phyloP scores from a whole-genome alignment of 2,329 filamentous ascomycete genomes.

The Thielaviopsis populi region DNA sequence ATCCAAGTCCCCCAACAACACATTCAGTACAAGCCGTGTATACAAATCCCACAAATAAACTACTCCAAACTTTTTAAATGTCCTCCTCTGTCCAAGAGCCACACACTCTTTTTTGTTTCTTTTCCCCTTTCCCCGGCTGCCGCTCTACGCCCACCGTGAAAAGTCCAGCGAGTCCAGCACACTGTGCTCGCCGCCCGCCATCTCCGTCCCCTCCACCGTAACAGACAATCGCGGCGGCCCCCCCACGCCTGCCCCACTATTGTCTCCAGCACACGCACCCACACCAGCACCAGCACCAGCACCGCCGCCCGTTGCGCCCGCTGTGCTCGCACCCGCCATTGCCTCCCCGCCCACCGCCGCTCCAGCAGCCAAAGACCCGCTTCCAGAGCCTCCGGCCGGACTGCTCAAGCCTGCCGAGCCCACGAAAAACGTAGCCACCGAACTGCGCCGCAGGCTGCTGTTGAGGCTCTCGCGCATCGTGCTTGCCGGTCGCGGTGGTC shows the following conservation, averaged over 20 bases:
- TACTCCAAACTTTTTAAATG: neutral
- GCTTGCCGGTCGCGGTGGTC: constrained; percentile 29
- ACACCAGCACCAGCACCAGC: no score
- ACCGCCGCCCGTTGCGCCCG: constrained; percentile 41
- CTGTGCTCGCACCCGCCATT: constrained; percentile 37
- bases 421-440: constrained; percentile 50
- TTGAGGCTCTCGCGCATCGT: constrained; percentile 45
- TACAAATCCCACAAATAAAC: neutral
- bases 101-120: neutral
- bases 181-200: constrained; percentile 23
- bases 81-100: neutral
- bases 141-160: constrained; percentile 33
- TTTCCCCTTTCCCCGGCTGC: neutral
- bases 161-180: constrained; percentile 34
- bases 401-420: neutral
- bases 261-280: no score
- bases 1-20: no score
- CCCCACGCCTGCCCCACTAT: constrained; percentile 17
- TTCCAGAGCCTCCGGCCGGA: neutral
- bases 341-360: constrained; percentile 39
- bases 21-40: no score
- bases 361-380: neutral
- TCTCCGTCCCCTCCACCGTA: constrained; percentile 41
- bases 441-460: constrained; percentile 45
- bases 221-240: constrained; percentile 23